Evolutionary conservation across 2,329 filamentous ascomycete species (phyloP).

Genomic region (Leptographium flavum): DNA sequence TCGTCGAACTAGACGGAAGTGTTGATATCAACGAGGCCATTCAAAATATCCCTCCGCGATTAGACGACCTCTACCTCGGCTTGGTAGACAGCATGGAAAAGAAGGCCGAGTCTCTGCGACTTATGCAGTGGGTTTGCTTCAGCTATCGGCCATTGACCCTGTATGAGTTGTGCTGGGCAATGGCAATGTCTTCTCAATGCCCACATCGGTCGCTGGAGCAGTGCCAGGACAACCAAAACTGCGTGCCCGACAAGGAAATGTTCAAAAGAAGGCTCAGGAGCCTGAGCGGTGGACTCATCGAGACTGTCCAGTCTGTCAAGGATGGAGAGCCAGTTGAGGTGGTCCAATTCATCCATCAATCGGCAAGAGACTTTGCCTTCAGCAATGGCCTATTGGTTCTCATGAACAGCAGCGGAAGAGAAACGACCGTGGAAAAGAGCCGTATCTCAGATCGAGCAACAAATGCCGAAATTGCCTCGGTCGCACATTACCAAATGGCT

Average conservation of each 20-base stretch:
- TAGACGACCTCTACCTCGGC: background rate
- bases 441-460: background rate
- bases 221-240: background rate
- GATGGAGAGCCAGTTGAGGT: background rate
- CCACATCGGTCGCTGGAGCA: background rate
- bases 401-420: no score
- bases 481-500: background rate
- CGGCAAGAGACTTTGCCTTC: slow-evolving; percentile 19
- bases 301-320: background rate
- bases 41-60: background rate
- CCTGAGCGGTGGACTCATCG: background rate
- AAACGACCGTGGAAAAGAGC: no score
- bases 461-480: background rate
- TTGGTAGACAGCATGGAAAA: background rate
- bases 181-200: background rate
- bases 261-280: background rate
- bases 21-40: background rate
- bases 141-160: background rate
- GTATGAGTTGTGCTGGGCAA: background rate
- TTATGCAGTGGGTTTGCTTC: background rate
- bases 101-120: background rate
- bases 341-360: slow-evolving; percentile 21
- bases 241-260: background rate
- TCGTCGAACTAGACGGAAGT: background rate
- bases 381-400: background rate